A percentile compares a stretch with the other conserved stretches of the same genome.
These are phyloP conservation scores for Colletotrichum sp. DNA, from an alignment of 2,329 filamentous ascomycete genomes.

Conservation along the genomic window DNA sequence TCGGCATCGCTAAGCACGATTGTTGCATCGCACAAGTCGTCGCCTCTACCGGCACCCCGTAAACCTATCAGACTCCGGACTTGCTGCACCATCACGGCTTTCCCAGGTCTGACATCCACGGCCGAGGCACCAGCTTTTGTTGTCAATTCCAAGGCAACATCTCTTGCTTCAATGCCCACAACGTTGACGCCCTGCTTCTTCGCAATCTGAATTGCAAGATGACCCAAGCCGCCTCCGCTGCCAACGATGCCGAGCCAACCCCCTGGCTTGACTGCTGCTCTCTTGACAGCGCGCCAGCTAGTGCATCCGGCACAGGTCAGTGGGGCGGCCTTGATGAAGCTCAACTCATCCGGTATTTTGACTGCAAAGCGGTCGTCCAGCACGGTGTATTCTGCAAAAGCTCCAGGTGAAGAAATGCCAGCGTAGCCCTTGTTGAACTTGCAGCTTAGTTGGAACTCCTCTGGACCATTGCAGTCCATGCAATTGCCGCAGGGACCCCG, in stretches of 20 bases:
- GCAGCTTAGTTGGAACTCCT: conserved; percentile 60
- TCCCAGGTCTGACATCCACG: conserved; percentile 55
- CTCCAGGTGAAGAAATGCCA: conserved; percentile 58
- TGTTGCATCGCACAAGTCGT: conserved; percentile 42
- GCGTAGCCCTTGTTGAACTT: conserved; percentile 45
- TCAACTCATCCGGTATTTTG: conserved; percentile 52
- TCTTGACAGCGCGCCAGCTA: conserved; percentile 49
- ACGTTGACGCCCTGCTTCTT: conserved; percentile 79
- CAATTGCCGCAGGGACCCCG: conserved; percentile 59
- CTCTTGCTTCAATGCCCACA: conserved; percentile 73
- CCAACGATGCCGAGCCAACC: conserved; percentile 77
- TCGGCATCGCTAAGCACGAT: conserved; percentile 58
- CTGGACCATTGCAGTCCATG: conserved; percentile 53
- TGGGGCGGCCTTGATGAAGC: conserved; percentile 57
- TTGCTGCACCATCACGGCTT: conserved; percentile 50
- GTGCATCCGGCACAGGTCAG: conserved; percentile 62
- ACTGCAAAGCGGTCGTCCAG: conserved; percentile 53
- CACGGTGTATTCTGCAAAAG: conserved; percentile 61
- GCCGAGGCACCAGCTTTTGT: conserved; percentile 53
- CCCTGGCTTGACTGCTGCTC: conserved; percentile 49
- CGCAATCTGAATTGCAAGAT: conserved; percentile 76
- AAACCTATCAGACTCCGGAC: conserved; percentile 50
- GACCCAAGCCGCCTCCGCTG: conserved; percentile 75
- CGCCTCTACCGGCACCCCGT: conserved; percentile 44
- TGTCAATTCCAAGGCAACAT: conserved; percentile 55